A percentile compares a stretch with the other conserved stretches of the same genome.
phyloP scores from a whole-genome alignment of 495 filamentous ascomycete genomes.

The Elaphomyces granulatus region DNA sequence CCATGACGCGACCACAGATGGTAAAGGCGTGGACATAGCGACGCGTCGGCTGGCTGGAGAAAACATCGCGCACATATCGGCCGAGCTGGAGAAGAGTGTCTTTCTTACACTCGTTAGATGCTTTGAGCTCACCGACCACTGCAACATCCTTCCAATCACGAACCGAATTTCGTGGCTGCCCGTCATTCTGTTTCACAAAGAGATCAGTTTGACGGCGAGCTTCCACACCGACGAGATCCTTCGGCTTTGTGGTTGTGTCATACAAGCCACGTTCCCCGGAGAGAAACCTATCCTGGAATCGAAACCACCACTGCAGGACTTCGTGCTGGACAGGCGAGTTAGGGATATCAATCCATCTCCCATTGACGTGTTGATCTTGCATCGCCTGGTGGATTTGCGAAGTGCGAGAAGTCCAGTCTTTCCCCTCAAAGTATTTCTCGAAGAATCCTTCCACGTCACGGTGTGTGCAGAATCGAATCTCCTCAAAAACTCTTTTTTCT shows the following conservation, averaged over 20 bases:
- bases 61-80: constrained; percentile 10
- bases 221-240: neutral
- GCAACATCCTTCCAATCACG: constrained; percentile 9
- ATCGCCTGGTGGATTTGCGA: too few relatives aligned
- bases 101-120: constrained; percentile 6
- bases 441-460: constrained; percentile 9
- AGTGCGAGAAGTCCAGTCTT: too few relatives aligned
- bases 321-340: too few relatives aligned
- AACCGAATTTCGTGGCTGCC: neutral
- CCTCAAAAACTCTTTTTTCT: constrained; percentile 6
- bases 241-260: too few relatives aligned
- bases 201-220: neutral
- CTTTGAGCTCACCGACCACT: constrained; percentile 7
- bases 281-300: too few relatives aligned
- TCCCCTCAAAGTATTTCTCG: constrained; percentile 9
- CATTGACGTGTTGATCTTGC: too few relatives aligned
- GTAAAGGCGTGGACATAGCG: constrained; percentile 26
- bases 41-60: constrained; percentile 15
- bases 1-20: constrained; percentile 18
- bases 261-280: too few relatives aligned
- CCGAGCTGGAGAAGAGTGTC: constrained; percentile 7
- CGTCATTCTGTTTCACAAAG: neutral
- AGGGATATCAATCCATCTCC: too few relatives aligned
- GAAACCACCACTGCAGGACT: too few relatives aligned
- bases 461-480: constrained; percentile 9